phyloP scores from a whole-genome alignment of 176 grass and related monocot species.

The Urochloa ruziziensis region DNA sequence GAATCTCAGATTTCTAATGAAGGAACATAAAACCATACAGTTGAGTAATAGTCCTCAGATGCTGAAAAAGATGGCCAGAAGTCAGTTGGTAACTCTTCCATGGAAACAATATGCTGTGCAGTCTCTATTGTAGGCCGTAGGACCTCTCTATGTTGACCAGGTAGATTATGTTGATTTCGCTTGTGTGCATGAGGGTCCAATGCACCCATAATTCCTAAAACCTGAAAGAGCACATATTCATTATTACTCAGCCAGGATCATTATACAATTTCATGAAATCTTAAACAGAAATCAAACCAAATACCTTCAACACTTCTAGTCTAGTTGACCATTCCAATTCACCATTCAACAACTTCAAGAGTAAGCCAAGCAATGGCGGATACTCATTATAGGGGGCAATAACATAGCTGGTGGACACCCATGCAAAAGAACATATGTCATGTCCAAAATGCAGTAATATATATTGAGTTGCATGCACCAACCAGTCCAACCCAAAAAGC shows the following conservation, averaged over 20 bases:
- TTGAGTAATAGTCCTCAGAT: conserved; percentile 98
- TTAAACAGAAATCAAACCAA: conserved; percentile 14
- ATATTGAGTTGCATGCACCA: too few species aligned
- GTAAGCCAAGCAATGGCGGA: conserved; percentile 87
- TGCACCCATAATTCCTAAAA: conserved; percentile 99
- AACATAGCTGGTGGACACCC: conserved; percentile 63
- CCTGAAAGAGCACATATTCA: conserved; percentile 48
- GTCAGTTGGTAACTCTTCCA: conserved; percentile 94
- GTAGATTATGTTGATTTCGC: conserved; percentile 86
- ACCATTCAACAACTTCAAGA: conserved; percentile 94
- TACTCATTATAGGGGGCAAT: conserved; percentile 97
- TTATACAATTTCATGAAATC: background rate
- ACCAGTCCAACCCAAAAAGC: too few species aligned
- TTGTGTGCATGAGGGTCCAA: conserved; percentile 94
- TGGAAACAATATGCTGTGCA: conserved; percentile 92
- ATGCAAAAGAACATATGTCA: conserved; percentile 37
- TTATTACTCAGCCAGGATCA: background rate
- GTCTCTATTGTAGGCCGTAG: conserved; percentile 65
- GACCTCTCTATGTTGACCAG: conserved; percentile 77
- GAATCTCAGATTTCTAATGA: background rate
- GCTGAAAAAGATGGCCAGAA: conserved; percentile 94
- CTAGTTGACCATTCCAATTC: conserved; percentile 98
- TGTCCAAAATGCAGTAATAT: conserved; percentile 9
- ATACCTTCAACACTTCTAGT: conserved; percentile 95
- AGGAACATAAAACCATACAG: conserved; percentile 56